These are phyloP conservation scores for Fraxinus baroniana DNA, from an alignment of 305 asterid species.

Conservation along the genomic window DNA sequence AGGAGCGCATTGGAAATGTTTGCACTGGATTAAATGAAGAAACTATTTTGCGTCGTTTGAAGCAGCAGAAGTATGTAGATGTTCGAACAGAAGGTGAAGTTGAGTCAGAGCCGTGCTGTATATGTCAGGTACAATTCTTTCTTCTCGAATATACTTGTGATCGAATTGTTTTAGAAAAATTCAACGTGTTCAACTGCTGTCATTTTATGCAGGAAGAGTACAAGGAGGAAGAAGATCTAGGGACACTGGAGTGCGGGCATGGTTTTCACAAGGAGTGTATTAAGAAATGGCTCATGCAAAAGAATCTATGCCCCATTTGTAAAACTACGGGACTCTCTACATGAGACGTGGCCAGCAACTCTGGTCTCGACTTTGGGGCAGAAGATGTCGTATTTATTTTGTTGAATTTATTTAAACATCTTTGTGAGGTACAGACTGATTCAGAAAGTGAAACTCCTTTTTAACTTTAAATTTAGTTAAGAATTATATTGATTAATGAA, in stretches of 20 bases:
- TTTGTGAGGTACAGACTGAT: background rate
- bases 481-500: background rate
- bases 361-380: background rate
- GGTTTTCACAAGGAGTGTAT: constrained; percentile 71
- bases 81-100: constrained; percentile 26
- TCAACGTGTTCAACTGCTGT: background rate
- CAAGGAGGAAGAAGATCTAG: constrained; percentile 56
- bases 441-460: background rate
- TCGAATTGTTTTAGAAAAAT: background rate
- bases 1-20: constrained; percentile 85
- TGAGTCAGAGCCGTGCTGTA: constrained; percentile 79
- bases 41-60: constrained; percentile 53
- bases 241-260: constrained; percentile 77
- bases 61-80: constrained; percentile 41
- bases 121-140: constrained; percentile 64
- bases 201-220: constrained; percentile 72
- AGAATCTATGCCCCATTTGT: constrained; percentile 84
- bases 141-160: background rate
- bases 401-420: background rate
- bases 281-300: constrained; percentile 76
- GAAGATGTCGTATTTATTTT: background rate
- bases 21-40: constrained; percentile 81
- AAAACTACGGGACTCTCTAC: constrained; percentile 66
- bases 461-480: background rate
- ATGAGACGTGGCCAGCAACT: constrained; percentile 28